phyloP scores from a whole-genome alignment of 2,329 filamentous ascomycete genomes.

The Helotiales sp. region DNA sequence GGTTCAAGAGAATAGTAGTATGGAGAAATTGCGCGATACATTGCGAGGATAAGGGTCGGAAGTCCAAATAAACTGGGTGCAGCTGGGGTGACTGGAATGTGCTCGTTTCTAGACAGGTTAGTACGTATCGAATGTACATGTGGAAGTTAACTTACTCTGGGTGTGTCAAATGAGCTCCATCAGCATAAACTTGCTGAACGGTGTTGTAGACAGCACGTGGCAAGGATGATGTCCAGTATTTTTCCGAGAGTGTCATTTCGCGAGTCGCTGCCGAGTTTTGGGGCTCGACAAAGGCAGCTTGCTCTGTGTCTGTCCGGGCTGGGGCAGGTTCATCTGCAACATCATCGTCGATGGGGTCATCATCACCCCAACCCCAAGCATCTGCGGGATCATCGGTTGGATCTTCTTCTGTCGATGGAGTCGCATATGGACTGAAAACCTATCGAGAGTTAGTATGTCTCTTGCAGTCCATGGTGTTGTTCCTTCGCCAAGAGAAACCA shows the following conservation, averaged over 20 bases:
- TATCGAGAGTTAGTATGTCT: not conserved
- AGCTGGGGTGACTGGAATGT: slow-evolving; percentile 65
- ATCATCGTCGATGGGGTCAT: slow-evolving; percentile 55
- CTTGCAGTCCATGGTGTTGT: too few relatives aligned
- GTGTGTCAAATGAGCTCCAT: slow-evolving; percentile 63
- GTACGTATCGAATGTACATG: not conserved
- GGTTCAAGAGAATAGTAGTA: slow-evolving; percentile 70
- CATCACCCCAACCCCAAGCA: slow-evolving; percentile 83
- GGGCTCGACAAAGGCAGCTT: not conserved
- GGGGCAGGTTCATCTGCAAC: not conserved
- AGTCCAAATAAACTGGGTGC: slow-evolving; percentile 73
- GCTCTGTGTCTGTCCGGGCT: not conserved
- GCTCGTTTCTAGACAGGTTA: slow-evolving; percentile 47
- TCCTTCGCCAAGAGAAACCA: too few relatives aligned
- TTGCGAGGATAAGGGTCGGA: slow-evolving; percentile 74
- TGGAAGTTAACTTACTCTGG: slow-evolving; percentile 48
- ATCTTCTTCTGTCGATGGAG: slow-evolving; percentile 29
- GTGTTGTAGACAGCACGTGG: slow-evolving; percentile 77
- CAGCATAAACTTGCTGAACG: slow-evolving; percentile 63
- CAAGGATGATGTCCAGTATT: slow-evolving; percentile 86
- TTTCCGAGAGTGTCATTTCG: slow-evolving; percentile 81
- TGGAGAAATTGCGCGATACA: slow-evolving; percentile 78
- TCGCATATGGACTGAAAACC: slow-evolving; percentile 1
- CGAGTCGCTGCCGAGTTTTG: slow-evolving; percentile 20
- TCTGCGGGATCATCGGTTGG: slow-evolving; percentile 46